These are phyloP conservation scores for Verticillium nubilum DNA, from an alignment of 2,329 filamentous ascomycete species.

Conservation along the genomic window DNA sequence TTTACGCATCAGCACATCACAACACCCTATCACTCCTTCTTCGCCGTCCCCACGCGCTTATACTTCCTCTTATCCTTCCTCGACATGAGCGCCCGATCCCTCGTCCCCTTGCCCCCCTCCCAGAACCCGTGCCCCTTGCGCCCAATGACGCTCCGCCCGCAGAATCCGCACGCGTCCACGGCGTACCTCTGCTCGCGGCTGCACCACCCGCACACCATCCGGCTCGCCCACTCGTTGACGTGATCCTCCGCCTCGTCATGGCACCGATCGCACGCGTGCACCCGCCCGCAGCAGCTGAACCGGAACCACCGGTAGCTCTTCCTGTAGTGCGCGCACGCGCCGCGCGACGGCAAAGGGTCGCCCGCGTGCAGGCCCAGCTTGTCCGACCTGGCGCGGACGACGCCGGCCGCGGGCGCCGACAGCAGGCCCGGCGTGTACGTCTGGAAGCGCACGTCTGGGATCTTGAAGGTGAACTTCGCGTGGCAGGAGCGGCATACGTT, in stretches of 20 bases:
- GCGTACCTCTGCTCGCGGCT: conserved; percentile 76
- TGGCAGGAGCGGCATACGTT: conserved; percentile 78
- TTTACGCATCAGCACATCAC: neutral
- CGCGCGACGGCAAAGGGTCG: conserved; percentile 46
- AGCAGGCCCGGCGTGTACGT: conserved; percentile 55
- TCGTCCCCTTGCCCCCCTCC: conserved; percentile 82
- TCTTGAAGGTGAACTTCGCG: conserved; percentile 71
- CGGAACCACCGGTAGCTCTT: conserved; percentile 60
- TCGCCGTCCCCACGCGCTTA: conserved; percentile 49
- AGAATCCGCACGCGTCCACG: conserved; percentile 70
- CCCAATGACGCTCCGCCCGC: conserved; percentile 64
- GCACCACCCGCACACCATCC: conserved; percentile 79
- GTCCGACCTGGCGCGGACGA: conserved; percentile 40
- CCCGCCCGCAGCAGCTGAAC: conserved; percentile 56
- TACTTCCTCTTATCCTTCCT: conserved; percentile 72
- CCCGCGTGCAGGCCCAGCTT: conserved; percentile 52
- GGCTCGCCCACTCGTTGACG: conserved; percentile 72
- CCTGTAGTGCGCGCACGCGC: conserved; percentile 53
- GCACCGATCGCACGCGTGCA: conserved; percentile 64
- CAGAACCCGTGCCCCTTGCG: conserved; percentile 67
- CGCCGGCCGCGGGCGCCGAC: conserved; percentile 30
- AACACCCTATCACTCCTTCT: conserved; percentile 26
- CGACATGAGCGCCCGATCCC: conserved; percentile 66
- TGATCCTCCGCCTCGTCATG: conserved; percentile 70
- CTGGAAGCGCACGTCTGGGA: conserved; percentile 74